A percentile compares a stretch with the other conserved stretches of the same genome.
These are phyloP conservation scores for Halenospora varia DNA, from an alignment of 495 filamentous ascomycete species.

Conservation along the genomic window DNA sequence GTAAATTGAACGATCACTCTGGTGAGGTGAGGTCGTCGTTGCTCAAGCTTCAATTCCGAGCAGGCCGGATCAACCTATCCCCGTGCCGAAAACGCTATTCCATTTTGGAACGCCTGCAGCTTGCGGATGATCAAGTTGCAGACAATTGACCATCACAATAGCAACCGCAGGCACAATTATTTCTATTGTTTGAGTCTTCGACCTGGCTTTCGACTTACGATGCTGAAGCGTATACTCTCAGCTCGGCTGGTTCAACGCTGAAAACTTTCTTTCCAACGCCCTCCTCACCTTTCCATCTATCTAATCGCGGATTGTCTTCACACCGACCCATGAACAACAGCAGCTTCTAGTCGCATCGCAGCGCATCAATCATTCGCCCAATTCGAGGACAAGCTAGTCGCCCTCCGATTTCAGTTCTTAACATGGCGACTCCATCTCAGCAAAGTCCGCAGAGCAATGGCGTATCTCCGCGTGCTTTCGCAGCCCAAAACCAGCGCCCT, in stretches of 20 bases:
- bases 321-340: not conserved
- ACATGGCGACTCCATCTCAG: slow-evolving; percentile 22
- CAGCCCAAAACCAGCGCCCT: slow-evolving; percentile 10
- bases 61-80: not conserved
- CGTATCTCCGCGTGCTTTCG: slow-evolving; percentile 18
- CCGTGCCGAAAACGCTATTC: not conserved
- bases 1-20: not conserved
- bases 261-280: slow-evolving; percentile 1
- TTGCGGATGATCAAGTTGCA: too few relatives aligned
- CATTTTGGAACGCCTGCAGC: not conserved
- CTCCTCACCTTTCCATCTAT: not conserved
- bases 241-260: not conserved
- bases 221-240: slow-evolving; percentile 5
- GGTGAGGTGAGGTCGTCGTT: not conserved
- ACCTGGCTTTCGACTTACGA: slow-evolving; percentile 6
- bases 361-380: not conserved
- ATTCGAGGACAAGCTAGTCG: not conserved
- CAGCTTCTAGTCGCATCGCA: not conserved
- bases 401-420: not conserved
- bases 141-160: not conserved
- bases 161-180: not conserved
- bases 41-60: not conserved
- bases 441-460: slow-evolving; percentile 18
- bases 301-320: not conserved
- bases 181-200: slow-evolving; percentile 3